A percentile compares a stretch with the other conserved stretches of the same genome.
These are phyloP conservation scores for Zoysia pacifica DNA, from an alignment of 176 grass and related monocot species.

Conservation along the genomic window DNA sequence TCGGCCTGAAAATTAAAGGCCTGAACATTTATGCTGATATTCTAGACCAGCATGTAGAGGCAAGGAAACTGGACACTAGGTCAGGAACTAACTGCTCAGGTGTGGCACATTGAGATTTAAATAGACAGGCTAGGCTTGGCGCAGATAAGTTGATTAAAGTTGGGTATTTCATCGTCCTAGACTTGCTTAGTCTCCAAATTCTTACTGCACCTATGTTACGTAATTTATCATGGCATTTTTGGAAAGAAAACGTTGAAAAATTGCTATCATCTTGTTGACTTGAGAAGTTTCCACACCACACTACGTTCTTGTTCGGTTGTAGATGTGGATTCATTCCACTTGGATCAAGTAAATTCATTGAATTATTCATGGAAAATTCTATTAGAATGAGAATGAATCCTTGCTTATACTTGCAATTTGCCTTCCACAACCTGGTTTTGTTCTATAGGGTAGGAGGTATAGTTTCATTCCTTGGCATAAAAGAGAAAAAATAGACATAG, in stretches of 20 bases:
- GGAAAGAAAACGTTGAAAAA: neutral
- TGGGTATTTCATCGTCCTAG: neutral
- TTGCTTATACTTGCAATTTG: too few relatives aligned
- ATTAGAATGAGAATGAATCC: too few relatives aligned
- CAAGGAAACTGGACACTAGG: slow-evolving; percentile 19
- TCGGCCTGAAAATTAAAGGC: slow-evolving; percentile 2
- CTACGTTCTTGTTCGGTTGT: too few relatives aligned
- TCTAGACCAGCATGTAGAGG: slow-evolving; percentile 20
- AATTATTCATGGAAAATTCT: too few relatives aligned
- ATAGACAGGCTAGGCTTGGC: slow-evolving; percentile 11
- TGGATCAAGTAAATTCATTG: too few relatives aligned
- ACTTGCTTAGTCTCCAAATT: neutral
- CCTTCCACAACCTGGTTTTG: too few relatives aligned
- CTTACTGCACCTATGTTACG: neutral
- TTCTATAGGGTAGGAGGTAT: too few relatives aligned
- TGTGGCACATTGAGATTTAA: slow-evolving; percentile 8
- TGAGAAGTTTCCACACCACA: neutral
- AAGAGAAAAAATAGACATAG: too few relatives aligned
- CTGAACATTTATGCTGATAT: neutral
- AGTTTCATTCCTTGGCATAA: too few relatives aligned
- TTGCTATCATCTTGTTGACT: neutral
- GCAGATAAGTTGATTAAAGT: slow-evolving; percentile 7
- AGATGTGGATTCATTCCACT: too few relatives aligned
- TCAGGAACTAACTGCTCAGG: slow-evolving; percentile 1
- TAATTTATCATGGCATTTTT: neutral